Evolutionary conservation across 176 grass and related monocot genomes (phyloP).

Genomic region (Avena sativa): DNA sequence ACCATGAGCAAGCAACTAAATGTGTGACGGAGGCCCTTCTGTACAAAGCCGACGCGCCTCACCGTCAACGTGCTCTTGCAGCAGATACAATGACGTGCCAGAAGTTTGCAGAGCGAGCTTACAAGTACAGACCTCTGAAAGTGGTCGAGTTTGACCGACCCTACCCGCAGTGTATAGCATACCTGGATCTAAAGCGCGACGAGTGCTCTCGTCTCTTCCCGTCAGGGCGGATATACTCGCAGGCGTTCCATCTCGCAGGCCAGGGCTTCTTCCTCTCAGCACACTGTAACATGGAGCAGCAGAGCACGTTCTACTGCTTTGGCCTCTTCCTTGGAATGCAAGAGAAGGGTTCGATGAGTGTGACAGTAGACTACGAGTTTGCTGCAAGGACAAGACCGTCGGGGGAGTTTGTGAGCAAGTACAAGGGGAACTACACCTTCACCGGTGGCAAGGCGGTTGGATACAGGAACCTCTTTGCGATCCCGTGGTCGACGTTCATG

Average conservation of each 20-base stretch:
- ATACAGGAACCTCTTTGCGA: conserved; percentile 87
- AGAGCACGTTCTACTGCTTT: conserved; percentile 78
- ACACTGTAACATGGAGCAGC: conserved; percentile 86
- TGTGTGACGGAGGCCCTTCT: conserved; percentile 85
- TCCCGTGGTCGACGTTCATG: conserved; percentile 84
- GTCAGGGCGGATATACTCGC: conserved; percentile 79
- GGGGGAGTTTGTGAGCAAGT: conserved; percentile 88
- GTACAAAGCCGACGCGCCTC: conserved; percentile 79
- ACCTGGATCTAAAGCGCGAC: conserved; percentile 87
- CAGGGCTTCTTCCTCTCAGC: conserved; percentile 96
- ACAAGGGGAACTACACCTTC: conserved; percentile 94
- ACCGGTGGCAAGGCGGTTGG: conserved; percentile 90
- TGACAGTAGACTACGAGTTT: conserved; percentile 92
- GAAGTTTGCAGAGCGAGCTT: conserved; percentile 68
- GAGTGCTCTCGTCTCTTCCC: conserved; percentile 78
- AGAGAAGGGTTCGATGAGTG: conserved; percentile 10
- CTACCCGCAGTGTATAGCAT: conserved; percentile 83
- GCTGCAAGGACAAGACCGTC: conserved; percentile 71
- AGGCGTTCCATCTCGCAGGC: conserved; percentile 81
- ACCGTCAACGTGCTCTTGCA: conserved; percentile 71
- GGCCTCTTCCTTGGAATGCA: conserved; percentile 66
- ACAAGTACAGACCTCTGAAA: conserved; percentile 91
- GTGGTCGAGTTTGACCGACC: conserved; percentile 88
- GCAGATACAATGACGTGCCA: conserved; percentile 49
- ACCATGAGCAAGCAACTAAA: conserved; percentile 75